Evolutionary conservation across 257 asterid genomes (phyloP).

Genomic region (Solanum rostratum): DNA sequence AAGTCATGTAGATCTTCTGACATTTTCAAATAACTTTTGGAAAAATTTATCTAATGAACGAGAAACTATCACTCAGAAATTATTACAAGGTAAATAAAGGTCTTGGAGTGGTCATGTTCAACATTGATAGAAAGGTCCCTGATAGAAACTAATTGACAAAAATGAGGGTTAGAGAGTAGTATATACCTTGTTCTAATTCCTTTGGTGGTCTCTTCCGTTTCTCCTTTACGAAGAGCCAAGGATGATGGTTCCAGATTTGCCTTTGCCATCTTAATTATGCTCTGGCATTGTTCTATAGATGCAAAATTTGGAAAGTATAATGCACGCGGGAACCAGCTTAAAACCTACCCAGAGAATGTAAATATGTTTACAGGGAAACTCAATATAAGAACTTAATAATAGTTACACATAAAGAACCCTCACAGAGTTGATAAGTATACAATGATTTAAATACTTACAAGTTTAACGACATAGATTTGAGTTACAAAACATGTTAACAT

Average conservation of each 20-base stretch:
- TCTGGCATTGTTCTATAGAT: constrained; percentile 68
- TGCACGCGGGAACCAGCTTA: constrained; percentile 90
- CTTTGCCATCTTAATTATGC: constrained; percentile 55
- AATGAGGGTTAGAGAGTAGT: neutral
- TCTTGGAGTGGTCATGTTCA: neutral
- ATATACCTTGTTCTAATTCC: constrained; percentile 90
- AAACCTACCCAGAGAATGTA: constrained; percentile 30
- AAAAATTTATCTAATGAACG: neutral
- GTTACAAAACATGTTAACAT: neutral
- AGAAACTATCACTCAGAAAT: neutral
- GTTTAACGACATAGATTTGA: neutral
- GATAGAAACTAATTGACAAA: neutral
- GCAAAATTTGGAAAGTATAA: constrained; percentile 86
- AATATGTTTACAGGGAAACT: neutral
- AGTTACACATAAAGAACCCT: neutral
- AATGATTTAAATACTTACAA: neutral
- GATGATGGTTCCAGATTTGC: constrained; percentile 51
- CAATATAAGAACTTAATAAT: neutral
- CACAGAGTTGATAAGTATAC: neutral
- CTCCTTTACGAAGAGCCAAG: constrained; percentile 79
- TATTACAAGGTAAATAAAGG: neutral
- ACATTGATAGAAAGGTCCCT: neutral
- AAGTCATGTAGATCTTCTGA: neutral
- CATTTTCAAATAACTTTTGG: neutral
- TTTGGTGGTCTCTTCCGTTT: constrained; percentile 63